These are phyloP conservation scores for Alloteropsis semialata DNA, from an alignment of 176 grass and related monocot genomes.

Conservation along the genomic window DNA sequence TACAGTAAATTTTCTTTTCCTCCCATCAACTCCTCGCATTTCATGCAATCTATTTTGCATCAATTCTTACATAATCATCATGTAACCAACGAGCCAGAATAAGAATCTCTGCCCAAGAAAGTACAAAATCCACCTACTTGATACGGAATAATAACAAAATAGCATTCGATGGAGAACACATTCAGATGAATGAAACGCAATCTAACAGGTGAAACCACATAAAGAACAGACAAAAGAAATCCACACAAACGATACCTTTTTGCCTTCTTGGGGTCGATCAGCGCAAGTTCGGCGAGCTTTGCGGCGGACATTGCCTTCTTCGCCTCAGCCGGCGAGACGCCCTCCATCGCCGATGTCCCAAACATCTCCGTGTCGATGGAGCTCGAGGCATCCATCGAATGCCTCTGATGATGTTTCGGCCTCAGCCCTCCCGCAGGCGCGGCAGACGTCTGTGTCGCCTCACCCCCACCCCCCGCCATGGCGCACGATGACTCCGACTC, in stretches of 20 bases:
- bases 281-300: slow-evolving; percentile 75
- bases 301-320: slow-evolving; percentile 69
- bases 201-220: neutral
- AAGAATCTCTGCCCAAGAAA: neutral
- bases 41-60: neutral
- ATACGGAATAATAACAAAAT: neutral
- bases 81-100: neutral
- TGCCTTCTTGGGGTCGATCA: slow-evolving; percentile 74
- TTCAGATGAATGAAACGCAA: slow-evolving; percentile 10
- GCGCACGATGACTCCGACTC: slow-evolving; percentile 35
- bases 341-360: slow-evolving; percentile 39
- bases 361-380: slow-evolving; percentile 48
- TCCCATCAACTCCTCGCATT: neutral
- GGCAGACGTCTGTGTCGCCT: neutral
- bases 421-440: neutral
- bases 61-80: neutral
- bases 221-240: neutral
- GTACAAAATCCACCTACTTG: neutral
- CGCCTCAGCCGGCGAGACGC: slow-evolving; percentile 34
- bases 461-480: neutral
- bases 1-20: neutral
- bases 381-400: slow-evolving; percentile 63
- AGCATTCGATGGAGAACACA: neutral
- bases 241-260: slow-evolving; percentile 54
- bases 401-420: slow-evolving; percentile 67